Evolutionary conservation across 192 early-diverging fungal genomes (phyloP).

Genomic region (Umbelopsis sp.): DNA sequence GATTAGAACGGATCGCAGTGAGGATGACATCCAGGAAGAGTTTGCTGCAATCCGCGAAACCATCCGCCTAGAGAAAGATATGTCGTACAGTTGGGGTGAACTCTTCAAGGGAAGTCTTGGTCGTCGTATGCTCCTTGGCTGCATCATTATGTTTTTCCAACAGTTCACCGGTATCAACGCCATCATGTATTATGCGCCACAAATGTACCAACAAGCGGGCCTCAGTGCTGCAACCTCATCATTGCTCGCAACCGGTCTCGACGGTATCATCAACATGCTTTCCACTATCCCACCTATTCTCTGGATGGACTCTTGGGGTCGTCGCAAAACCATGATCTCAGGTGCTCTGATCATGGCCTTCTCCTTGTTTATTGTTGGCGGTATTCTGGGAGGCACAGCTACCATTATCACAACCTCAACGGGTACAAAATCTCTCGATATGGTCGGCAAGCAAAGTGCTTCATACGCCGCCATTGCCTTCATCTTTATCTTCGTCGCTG

Average conservation of each 20-base stretch:
- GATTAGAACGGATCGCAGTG: constrained; percentile 54
- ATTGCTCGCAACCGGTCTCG: constrained; percentile 61
- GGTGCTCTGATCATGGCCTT: constrained; percentile 50
- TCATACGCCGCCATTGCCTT: constrained; percentile 51
- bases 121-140: constrained; percentile 53
- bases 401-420: constrained; percentile 24
- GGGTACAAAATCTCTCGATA: neutral
- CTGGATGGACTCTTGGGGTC: constrained; percentile 69
- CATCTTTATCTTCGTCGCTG: constrained; percentile 69
- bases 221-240: constrained; percentile 46
- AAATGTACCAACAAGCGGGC: constrained; percentile 57
- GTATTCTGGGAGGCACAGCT: constrained; percentile 41
- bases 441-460: constrained; percentile 12
- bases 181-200: constrained; percentile 71
- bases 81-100: constrained; percentile 51
- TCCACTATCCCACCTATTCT: constrained; percentile 73
- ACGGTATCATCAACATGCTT: constrained; percentile 74
- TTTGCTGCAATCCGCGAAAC: constrained; percentile 59
- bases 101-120: constrained; percentile 51
- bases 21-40: constrained; percentile 53
- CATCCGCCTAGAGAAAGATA: constrained; percentile 46
- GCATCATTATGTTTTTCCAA: constrained; percentile 62
- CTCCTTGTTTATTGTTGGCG: constrained; percentile 34
- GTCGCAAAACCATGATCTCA: constrained; percentile 59
- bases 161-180: constrained; percentile 78